Base-by-base conservation (phyloP, 2,329 filamentous ascomycete genomes). In the Penicillium digitatum region DNA sequence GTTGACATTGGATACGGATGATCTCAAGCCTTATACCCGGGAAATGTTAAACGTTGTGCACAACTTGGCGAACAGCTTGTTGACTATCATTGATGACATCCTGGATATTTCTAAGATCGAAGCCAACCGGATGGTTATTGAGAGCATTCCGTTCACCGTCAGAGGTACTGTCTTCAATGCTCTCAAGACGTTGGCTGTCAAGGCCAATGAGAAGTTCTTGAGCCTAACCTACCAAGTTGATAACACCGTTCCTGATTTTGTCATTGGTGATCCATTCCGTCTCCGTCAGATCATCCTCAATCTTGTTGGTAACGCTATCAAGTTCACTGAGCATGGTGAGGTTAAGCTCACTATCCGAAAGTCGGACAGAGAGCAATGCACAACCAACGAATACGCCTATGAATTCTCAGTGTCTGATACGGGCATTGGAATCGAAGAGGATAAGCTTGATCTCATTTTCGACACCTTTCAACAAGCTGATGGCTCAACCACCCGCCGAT, bases 31-130 rank as follows among this genome's bases (percentile, higher is more conserved):
- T 68, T 95, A 96, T 68, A 94, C 96, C 68, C 87, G 94, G 64
- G 94, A 99, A 76, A 97, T 97, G 93, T 79, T 97, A 73, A 97
- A 96, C 66, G 96, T 96, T 67, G 93, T 99, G 65, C 93, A 96
- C 76, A 95, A 95, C 69, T 80, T 97, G 63, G 94, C 93, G 62
- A 96, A 96, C 77, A 96, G 93, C 76, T 78, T 99, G 66, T 78
- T 99, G 67, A 97, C 93, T 47, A 97, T 99, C 65, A 97, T 99
- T 69, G 93, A 99, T 72, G 83, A 86, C 64, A 86, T 87, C 63
- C 76, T 86, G 54, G 84, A 87, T 72, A 87, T 87, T 58, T 85
- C 82, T 24, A 87, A 87, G 75, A 87, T 99, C 64, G 94, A 97
- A 76, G 94, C 94, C 39, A 91, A 95, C 72, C 86, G 94, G 58